Evolutionary conservation across 148 eudicot genomes (phyloP), one percentile per base, ranked within the genome.

Genomic region (Cornus suecica): DNA sequence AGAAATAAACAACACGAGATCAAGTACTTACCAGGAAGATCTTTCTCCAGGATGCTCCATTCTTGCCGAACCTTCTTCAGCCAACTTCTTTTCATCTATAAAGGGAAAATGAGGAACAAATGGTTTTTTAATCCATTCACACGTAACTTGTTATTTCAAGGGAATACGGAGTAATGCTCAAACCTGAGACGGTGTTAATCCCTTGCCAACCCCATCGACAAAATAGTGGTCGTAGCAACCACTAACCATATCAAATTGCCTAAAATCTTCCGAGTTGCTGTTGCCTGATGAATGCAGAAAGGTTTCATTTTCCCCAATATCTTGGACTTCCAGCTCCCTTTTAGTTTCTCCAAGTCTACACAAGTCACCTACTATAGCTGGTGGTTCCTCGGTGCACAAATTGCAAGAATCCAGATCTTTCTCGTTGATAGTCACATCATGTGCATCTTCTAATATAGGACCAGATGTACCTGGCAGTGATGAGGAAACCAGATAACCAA

Each of bases 61-160:
- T 96, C 99, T 77, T 90, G 94, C 76, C 87, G 94, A 70, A 96
- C 94, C 80, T 88, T 96, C 86, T 85, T 96, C 84, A 93, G 65
- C 98, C 99, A 93, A 66, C 83, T 77, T 82, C 78, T 84, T 78
- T 80, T 90, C 81, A 87, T 77, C 97, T 95, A 83, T 60, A 82
- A 65, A 73, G 22, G 51, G 42, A 76, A 31, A 77, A 74, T 68
- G 30, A 60, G 65, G 8, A 65, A 58, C 70, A 60, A 64, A 25
- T 27, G 48, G 42, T 76, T 20, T 26, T 51, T 64, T 74, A 15
- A 6, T 37, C 42, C 9, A 10, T 37, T 37, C 6, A 42, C 4
- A 23, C 16, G 62, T 11, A 37, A 29, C 63, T 32, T 4, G 54
- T 32, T 20, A 13, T 8, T 28, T 27, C 14, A 18, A 28, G 58